Percentiles rank a stretch among this genome's conserved stretches.
Evolutionary conservation across 371 early-diverging fungal species (phyloP).

Genomic region (Mortierella sp.): DNA sequence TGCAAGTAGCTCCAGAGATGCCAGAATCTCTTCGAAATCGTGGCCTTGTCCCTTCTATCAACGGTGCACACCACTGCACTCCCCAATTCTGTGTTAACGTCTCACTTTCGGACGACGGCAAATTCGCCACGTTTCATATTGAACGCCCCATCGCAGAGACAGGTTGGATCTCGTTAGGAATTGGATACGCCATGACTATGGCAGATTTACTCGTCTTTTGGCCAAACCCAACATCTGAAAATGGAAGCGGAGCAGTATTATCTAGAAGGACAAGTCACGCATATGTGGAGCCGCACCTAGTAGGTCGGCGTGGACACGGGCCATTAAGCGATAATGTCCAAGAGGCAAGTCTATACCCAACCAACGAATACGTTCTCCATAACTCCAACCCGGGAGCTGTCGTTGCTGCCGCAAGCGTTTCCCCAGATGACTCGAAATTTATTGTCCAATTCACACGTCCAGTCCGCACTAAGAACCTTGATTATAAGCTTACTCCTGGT

Average conservation of each 20-base stretch:
- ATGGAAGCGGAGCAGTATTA: constrained; percentile 28
- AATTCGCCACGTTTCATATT: constrained; percentile 48
- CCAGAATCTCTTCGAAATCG: constrained; percentile 22
- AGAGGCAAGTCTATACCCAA: constrained; percentile 27
- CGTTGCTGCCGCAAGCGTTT: constrained; percentile 1
- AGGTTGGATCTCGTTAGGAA: constrained; percentile 50
- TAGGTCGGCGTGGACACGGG: constrained; percentile 11
- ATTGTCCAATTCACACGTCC: constrained; percentile 55
- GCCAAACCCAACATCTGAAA: constrained; percentile 20
- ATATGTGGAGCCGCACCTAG: constrained; percentile 41
- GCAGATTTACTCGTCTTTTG: constrained; percentile 51
- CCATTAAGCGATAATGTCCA: not conserved
- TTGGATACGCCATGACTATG: constrained; percentile 54
- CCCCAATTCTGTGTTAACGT: constrained; percentile 53
- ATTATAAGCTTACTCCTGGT: constrained; percentile 36
- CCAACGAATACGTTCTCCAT: constrained; percentile 42
- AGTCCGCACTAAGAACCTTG: constrained; percentile 21
- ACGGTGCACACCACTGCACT: constrained; percentile 41
- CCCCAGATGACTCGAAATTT: constrained; percentile 17
- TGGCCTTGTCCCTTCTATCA: constrained; percentile 32
- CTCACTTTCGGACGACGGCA: constrained; percentile 37
- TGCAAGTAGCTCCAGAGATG: not conserved
- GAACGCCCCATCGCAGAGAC: constrained; percentile 34
- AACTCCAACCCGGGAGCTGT: constrained; percentile 18
- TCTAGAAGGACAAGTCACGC: constrained; percentile 45